These are phyloP conservation scores for Pleoardoris graminearum DNA, from an alignment of 2,329 filamentous ascomycete species.

Conservation along the genomic window DNA sequence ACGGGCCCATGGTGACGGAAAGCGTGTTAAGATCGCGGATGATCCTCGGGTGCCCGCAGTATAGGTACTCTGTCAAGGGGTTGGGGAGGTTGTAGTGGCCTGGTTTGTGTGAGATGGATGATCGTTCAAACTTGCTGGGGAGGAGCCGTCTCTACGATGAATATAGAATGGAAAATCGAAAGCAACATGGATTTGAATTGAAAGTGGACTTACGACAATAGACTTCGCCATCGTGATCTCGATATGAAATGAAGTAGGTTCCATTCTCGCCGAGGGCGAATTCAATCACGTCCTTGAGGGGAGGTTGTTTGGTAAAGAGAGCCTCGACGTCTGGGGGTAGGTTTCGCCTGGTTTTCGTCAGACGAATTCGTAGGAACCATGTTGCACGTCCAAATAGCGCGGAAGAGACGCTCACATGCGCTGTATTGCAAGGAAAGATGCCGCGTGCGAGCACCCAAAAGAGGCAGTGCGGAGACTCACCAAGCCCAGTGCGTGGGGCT, in stretches of 20 bases:
- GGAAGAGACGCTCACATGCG: neutral
- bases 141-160: neutral
- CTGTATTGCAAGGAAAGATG: neutral
- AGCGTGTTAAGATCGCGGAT: slow-evolving; percentile 33
- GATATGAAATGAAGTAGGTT: slow-evolving; percentile 34
- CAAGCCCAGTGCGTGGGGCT: slow-evolving; percentile 40
- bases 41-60: slow-evolving; percentile 28
- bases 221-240: slow-evolving; percentile 24
- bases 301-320: slow-evolving; percentile 35
- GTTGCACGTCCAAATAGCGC: neutral
- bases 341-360: slow-evolving; percentile 22
- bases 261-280: slow-evolving; percentile 27
- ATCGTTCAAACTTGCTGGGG: neutral
- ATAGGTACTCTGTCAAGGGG: slow-evolving; percentile 34
- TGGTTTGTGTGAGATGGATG: slow-evolving; percentile 6
- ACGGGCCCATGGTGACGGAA: slow-evolving; percentile 34
- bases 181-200: neutral
- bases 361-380: neutral
- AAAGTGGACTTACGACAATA: slow-evolving; percentile 19
- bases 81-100: slow-evolving; percentile 41
- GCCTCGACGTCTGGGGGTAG: slow-evolving; percentile 33
- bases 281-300: slow-evolving; percentile 34
- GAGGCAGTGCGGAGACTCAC: slow-evolving; percentile 18
- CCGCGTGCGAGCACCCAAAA: neutral
- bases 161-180: neutral